Percentiles rank a stretch among this genome's conserved stretches.
Evolutionary conservation across 441 rosid species (phyloP).

Genomic region (Croton setiger): DNA sequence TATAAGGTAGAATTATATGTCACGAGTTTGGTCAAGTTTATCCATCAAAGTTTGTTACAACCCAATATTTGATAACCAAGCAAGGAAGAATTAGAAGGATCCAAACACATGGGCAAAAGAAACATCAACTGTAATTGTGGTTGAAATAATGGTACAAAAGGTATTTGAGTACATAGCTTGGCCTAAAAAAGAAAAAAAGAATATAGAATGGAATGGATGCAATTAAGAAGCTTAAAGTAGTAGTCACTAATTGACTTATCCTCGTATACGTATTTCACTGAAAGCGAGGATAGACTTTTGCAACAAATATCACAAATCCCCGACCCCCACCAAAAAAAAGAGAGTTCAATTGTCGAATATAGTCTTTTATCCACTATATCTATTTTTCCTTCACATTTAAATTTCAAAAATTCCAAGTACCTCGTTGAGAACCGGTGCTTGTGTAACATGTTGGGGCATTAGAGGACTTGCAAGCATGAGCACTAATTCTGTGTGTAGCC

Average conservation of each 20-base stretch:
- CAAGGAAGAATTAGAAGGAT: neutral
- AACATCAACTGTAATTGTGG: conserved; percentile 8
- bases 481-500: conserved; percentile 14
- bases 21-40: conserved; percentile 1
- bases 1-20: neutral
- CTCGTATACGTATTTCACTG: neutral
- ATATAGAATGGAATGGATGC: conserved; percentile 21
- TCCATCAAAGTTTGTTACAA: conserved; percentile 31
- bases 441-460: conserved; percentile 16
- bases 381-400: neutral
- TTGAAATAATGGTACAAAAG: conserved; percentile 19
- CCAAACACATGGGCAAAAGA: neutral
- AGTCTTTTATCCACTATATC: conserved; percentile 1
- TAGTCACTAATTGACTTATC: conserved; percentile 7
- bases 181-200: conserved; percentile 24
- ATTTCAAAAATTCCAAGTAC: neutral
- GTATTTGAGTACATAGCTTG: conserved; percentile 13
- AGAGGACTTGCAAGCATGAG: conserved; percentile 17
- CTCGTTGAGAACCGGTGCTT: neutral
- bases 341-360: neutral
- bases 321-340: neutral
- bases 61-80: conserved; percentile 9
- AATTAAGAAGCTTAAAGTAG: conserved; percentile 16
- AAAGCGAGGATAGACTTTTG: neutral
- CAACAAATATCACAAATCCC: conserved; percentile 11